Conservation (phyloP, 345 rosid genomes). For the Corchorus olitorius region DNA sequence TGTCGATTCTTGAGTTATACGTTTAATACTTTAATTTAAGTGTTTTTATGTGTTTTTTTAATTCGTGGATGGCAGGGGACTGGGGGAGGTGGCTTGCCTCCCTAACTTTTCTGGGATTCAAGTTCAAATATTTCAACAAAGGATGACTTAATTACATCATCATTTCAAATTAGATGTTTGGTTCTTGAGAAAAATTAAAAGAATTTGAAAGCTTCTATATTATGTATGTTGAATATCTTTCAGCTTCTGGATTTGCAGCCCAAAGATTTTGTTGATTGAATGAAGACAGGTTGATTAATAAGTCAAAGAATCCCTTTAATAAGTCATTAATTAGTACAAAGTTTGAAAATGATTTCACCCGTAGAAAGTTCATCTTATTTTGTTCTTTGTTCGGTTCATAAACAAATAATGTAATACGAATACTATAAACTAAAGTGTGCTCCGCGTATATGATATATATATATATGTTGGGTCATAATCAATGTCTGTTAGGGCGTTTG, state of each 20-base stretch:
- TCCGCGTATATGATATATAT: no score
- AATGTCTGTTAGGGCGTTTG: no score
- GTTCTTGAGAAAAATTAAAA: slow-evolving; percentile 6
- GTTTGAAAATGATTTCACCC: not conserved
- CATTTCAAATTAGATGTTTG: not conserved
- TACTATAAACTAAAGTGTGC: no score
- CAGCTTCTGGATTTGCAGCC: not conserved
- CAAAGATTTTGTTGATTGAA: slow-evolving; percentile 16
- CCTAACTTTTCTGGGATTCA: not conserved
- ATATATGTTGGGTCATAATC: no score
- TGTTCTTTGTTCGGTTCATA: not conserved
- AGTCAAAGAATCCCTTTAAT: not conserved
- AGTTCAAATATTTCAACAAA: no score
- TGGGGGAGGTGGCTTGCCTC: not conserved
- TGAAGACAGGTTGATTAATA: not conserved
- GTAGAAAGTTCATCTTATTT: not conserved
- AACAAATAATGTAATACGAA: not conserved
- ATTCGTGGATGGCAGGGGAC: not conserved
- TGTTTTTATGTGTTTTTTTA: not conserved
- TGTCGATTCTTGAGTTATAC: not conserved
- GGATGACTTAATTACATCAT: not conserved
- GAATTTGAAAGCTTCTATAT: not conserved
- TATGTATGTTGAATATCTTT: not conserved
- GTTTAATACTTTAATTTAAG: not conserved
- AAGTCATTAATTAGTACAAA: not conserved